Base-by-base conservation (phyloP, 768 basidiomycete species). In the Stropharia rugosoannulata region DNA sequence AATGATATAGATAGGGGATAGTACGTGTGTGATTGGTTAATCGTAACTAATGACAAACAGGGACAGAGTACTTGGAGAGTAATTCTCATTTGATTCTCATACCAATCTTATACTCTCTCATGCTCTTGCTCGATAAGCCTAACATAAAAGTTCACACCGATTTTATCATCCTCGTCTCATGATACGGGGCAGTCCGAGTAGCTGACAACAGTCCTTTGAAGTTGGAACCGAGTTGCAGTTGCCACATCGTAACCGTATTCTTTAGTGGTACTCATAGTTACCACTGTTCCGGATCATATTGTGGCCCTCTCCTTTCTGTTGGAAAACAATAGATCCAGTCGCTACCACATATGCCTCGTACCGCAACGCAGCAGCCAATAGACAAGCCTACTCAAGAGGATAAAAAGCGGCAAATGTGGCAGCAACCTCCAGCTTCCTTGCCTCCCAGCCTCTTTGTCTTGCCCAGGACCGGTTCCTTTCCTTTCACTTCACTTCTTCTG, bases 401-500 rank as follows among this genome's bases (percentile, higher is more conserved):
- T 22, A 25, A 40, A 47, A 11, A 46, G 35, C 10, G 38, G 12
- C 13, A 25, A 9, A 10, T 47, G 45, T 40, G 6, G 49, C 38
- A 46, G 44, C 57, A 56, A 51, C 51, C 47, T 57, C 51, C 42
- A 49, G 54, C 51, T 59, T 52, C 59, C 59, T 48, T 32, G 45
- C 55, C 51, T 49, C 58, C 60, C 62, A 51, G 57, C 57, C 59
- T 55, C 45, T 35, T 58, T 49, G 59, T 64, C 54, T 61, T 54
- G 40, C 60, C 63, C 59, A 63, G 69, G 69, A 70, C 69, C 58
- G 68, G 69, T 66, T 66, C 69, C 67, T 63, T 63, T 62, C 55
- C 40, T 43, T 51, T 58, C 39, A 48, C 44, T 47, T 49, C 51
- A 42, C 50, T 54, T 40, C 44, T 46, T 46, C 42, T 59, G 49